Evolutionary conservation across 2,329 filamentous ascomycete genomes (phyloP).

Genomic region (Diaporthe nobilis): DNA sequence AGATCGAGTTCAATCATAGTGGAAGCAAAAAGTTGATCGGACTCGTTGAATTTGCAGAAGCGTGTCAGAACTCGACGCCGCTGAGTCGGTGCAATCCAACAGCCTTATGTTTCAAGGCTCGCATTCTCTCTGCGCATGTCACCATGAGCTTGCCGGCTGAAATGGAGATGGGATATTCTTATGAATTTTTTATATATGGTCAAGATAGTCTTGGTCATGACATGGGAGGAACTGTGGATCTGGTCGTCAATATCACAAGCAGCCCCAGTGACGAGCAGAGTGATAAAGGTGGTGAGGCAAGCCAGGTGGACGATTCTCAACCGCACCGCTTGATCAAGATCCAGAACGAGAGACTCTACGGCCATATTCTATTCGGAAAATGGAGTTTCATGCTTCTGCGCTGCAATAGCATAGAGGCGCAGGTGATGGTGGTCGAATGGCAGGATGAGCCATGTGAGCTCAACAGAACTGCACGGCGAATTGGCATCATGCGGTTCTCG

Average conservation of each 20-base stretch:
- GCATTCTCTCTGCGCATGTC: background rate
- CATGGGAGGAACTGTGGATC: too few species aligned
- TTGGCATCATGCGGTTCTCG: too few species aligned
- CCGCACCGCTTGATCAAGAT: background rate
- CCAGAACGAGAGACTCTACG: rapidly evolving
- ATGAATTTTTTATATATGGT: too few species aligned
- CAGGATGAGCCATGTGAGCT: too few species aligned
- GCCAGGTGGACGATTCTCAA: background rate
- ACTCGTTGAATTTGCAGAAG: background rate
- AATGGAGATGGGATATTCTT: too few species aligned
- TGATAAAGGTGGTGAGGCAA: background rate
- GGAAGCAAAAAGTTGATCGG: background rate
- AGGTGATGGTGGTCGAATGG: too few species aligned
- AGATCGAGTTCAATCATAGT: background rate
- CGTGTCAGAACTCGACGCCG: background rate
- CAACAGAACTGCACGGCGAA: too few species aligned
- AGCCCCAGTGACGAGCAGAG: background rate
- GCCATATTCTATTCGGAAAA: background rate
- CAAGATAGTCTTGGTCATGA: too few species aligned
- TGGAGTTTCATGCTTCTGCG: background rate
- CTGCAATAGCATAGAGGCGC: too few species aligned
- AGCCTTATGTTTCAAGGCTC: background rate
- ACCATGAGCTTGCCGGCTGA: too few species aligned
- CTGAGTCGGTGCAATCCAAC: background rate
- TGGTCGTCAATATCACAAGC: background rate